Base-by-base conservation (phyloP, 2,329 filamentous ascomycete genomes). In the Drechslerella dactyloides region DNA sequence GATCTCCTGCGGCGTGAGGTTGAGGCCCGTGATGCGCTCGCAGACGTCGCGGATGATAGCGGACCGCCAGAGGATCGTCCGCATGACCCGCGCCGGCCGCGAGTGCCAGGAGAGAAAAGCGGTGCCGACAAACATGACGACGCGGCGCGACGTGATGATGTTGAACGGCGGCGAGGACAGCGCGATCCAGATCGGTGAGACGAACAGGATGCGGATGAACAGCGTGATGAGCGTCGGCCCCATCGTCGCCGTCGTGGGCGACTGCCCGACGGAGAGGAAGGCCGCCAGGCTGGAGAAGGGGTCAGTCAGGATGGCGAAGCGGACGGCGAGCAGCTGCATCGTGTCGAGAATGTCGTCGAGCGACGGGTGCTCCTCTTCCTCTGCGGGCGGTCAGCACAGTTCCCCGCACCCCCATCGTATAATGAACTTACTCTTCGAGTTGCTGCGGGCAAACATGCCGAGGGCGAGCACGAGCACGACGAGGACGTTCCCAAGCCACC, bases 311-410 rank as follows among this genome's bases (percentile, higher is more conserved):
- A 96, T 89, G 79, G 97, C 96, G 80, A 94, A 97, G 54, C 94
- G 86, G 3, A 89, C 90, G 0, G 93, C 97, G 76, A 99, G 91
- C 75, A 92, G 87, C 79, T 92, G 91, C 50, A 99, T 82, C 0
- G 91, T 96, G 76, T 97, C 93, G 64, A 99, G 90, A 72, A 99
- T 99, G 81, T 99, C 94, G 79, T 99, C 94, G 58, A 99, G 81
- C 56, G 92, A 74, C n/a, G 73, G 73, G 21, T 74, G 73, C 35
- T 63, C 63, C 15, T 73, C 73, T 23, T 73, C 73, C 44, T 48
- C 44, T 48, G 44, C 44, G 11, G 15, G 21, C 8, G 4, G 44
- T 48, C 19, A 48, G 44, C 44, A 48, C 19, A 19, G 44, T 19
- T n/a, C n/a, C n/a, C n/a, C n/a, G 11, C 44, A 23, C 15, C 8